A percentile compares a stretch with the other conserved stretches of the same genome.
Conservation (phyloP, 2,329 filamentous ascomycete species). For the Epichloe uncinata region DNA sequence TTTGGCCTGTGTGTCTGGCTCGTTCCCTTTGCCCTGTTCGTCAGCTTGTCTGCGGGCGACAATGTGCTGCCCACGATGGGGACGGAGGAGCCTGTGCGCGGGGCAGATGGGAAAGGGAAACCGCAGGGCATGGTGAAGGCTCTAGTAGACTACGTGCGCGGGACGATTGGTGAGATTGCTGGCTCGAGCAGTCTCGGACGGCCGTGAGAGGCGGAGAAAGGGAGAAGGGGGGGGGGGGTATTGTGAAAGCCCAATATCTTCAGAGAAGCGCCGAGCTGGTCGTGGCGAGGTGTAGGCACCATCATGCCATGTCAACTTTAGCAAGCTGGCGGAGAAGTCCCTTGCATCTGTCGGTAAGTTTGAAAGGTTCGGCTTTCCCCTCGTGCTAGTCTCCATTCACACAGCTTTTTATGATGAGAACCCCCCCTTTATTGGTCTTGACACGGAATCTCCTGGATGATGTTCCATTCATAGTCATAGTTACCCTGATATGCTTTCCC, state of each 20-base stretch:
- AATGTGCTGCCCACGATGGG: conserved; percentile 92
- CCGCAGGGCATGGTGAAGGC: conserved; percentile 55
- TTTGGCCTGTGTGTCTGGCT: conserved; percentile 96
- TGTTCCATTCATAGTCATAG: conserved; percentile 17
- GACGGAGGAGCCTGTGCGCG: conserved; percentile 40
- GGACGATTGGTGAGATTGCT: conserved; percentile 34
- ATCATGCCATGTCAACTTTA: neutral
- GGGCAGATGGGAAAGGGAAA: conserved; percentile 32
- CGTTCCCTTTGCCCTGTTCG: conserved; percentile 88
- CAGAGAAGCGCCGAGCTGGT: neutral
- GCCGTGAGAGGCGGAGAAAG: conserved; percentile 6
- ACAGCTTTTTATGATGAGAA: conserved; percentile 3
- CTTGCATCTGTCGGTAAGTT: neutral
- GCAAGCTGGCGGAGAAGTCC: neutral
- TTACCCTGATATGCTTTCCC: conserved; percentile 17
- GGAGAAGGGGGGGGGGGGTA: neutral
- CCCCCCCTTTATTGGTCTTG: conserved; percentile 16
- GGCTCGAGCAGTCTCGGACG: conserved; percentile 15
- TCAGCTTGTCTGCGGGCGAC: conserved; percentile 84
- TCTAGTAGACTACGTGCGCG: conserved; percentile 44
- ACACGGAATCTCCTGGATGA: conserved; percentile 21
- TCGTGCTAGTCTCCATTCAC: neutral
- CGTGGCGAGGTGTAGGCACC: neutral
- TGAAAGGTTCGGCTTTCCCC: neutral
- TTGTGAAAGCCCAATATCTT: neutral